These are phyloP conservation scores for Xanthoceras sorbifolium DNA, from an alignment of 345 rosid genomes.

Conservation along the genomic window DNA sequence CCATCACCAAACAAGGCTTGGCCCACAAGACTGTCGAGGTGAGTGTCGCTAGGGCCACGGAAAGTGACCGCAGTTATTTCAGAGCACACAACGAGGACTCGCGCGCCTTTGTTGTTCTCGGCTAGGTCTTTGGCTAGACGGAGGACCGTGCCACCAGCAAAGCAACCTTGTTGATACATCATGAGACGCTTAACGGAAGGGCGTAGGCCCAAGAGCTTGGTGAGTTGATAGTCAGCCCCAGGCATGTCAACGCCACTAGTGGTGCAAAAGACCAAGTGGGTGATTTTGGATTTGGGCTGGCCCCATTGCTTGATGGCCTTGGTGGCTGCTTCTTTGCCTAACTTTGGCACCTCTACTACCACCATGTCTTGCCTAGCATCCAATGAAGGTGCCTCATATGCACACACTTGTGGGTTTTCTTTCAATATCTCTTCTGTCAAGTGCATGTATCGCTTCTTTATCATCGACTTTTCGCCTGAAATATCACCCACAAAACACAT, in stretches of 20 bases:
- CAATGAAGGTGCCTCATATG: slow-evolving; percentile 44
- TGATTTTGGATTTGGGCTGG: slow-evolving; percentile 58
- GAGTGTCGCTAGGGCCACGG: slow-evolving; percentile 49
- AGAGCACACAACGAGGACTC: slow-evolving; percentile 51
- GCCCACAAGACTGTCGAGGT: slow-evolving; percentile 49
- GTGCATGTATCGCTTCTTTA: slow-evolving; percentile 48
- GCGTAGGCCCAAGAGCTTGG: slow-evolving; percentile 57
- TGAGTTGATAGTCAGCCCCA: slow-evolving; percentile 60
- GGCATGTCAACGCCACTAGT: slow-evolving; percentile 61
- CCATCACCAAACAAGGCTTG: slow-evolving; percentile 57
- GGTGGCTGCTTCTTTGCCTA: slow-evolving; percentile 56
- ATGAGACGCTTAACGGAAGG: slow-evolving; percentile 53
- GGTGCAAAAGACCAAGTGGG: slow-evolving; percentile 61
- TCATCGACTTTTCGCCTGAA: slow-evolving; percentile 53
- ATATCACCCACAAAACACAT: neutral
- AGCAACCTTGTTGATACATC: slow-evolving; percentile 66
- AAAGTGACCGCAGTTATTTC: slow-evolving; percentile 43
- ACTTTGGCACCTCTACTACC: slow-evolving; percentile 46
- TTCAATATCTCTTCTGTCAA: slow-evolving; percentile 47
- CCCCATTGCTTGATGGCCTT: slow-evolving; percentile 59
- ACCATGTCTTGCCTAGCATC: slow-evolving; percentile 52
- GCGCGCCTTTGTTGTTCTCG: slow-evolving; percentile 55
- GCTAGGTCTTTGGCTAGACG: slow-evolving; percentile 59
- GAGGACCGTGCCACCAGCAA: slow-evolving; percentile 48
- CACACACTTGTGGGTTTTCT: slow-evolving; percentile 38